Evolutionary conservation across 2,329 filamentous ascomycete species (phyloP).

Genomic region (Colletotrichum somersetense): DNA sequence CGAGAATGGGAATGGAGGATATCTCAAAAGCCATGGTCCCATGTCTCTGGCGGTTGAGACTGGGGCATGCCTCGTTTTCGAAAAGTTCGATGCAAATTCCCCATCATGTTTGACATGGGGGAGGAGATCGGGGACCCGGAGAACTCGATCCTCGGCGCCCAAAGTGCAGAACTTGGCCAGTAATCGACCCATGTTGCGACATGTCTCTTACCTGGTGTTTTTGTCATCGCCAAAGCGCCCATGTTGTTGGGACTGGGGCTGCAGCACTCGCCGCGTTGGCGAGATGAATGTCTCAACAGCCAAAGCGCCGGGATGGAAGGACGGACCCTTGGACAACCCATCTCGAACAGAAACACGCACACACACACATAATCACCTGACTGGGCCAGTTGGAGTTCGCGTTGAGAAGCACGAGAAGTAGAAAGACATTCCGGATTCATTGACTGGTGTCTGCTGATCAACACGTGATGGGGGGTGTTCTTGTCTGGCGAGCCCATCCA

Average conservation of each 20-base stretch:
- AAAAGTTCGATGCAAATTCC: neutral
- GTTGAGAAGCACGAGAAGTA: constrained; percentile 21
- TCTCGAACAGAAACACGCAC: neutral
- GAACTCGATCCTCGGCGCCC: constrained; percentile 13
- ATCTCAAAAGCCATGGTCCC: neutral
- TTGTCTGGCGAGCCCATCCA: neutral
- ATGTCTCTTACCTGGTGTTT: neutral
- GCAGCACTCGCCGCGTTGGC: neutral
- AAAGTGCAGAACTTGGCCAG: constrained; percentile 10
- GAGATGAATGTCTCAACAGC: constrained; percentile 37
- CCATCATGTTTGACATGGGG: neutral
- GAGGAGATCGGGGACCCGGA: neutral
- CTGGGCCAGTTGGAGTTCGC: constrained; percentile 9
- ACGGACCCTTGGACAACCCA: neutral
- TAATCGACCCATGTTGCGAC: neutral
- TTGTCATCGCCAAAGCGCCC: neutral
- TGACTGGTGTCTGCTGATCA: neutral
- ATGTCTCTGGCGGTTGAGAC: neutral
- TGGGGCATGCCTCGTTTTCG: neutral
- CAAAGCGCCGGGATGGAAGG: constrained; percentile 5
- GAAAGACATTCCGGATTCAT: constrained; percentile 19
- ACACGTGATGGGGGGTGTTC: constrained; percentile 8
- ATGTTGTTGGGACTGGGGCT: constrained; percentile 33
- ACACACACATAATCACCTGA: neutral
- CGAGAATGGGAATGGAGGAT: neutral